These are phyloP conservation scores for Penicillium paneum DNA, from an alignment of 2,329 filamentous ascomycete genomes.

Conservation along the genomic window DNA sequence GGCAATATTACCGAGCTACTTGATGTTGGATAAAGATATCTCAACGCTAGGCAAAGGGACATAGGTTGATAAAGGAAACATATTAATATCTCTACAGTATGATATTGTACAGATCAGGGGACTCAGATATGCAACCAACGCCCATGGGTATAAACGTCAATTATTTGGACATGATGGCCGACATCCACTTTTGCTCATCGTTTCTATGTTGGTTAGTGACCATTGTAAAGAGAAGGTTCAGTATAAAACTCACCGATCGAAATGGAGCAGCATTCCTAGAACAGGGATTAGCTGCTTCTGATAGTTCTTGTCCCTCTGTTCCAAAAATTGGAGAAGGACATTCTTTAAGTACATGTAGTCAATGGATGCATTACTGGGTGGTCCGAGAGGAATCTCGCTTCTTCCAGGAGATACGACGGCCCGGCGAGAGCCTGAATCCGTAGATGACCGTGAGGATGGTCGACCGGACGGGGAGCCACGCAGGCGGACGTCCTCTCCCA, in stretches of 20 bases:
- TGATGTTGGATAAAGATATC: background rate
- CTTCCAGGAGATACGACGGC: conserved; percentile 49
- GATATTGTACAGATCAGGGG: conserved; percentile 6
- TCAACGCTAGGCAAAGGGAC: no score
- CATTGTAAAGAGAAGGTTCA: no score
- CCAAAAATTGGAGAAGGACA: conserved; percentile 63
- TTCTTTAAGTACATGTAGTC: conserved; percentile 67
- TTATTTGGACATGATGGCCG: conserved; percentile 61
- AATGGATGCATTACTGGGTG: conserved; percentile 34
- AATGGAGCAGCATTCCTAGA: conserved; percentile 63
- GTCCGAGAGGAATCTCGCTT: conserved; percentile 38
- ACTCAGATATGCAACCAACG: background rate
- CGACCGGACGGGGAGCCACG: conserved; percentile 43
- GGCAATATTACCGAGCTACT: background rate
- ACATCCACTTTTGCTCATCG: conserved; percentile 85
- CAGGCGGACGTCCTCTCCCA: conserved; percentile 57
- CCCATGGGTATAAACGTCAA: conserved; percentile 5
- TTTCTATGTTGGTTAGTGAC: conserved; percentile 44
- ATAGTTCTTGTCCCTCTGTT: conserved; percentile 65
- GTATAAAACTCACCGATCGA: conserved; percentile 53
- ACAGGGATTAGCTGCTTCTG: conserved; percentile 66
- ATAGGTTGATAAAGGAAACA: background rate
- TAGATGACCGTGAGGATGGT: conserved; percentile 57
- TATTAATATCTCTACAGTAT: background rate
- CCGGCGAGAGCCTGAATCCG: conserved; percentile 51